phyloP scores from a whole-genome alignment of 1,284 basidiomycete genomes.

The Boletus albobrunnescens region DNA sequence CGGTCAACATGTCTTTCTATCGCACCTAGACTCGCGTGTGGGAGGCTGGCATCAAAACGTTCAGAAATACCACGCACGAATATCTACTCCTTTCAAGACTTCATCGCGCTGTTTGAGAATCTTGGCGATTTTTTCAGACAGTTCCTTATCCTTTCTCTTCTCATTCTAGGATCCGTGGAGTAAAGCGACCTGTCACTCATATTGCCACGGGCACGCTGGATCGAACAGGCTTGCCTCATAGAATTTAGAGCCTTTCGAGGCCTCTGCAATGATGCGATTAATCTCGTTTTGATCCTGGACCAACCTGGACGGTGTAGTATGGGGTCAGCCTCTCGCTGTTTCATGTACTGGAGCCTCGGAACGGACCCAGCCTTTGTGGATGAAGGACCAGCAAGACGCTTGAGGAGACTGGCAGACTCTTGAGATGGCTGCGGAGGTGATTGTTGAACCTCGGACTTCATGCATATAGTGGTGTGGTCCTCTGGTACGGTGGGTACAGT shows the following conservation, averaged over 20 bases:
- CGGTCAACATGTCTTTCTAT: slow-evolving; percentile 29
- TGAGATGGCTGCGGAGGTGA: slow-evolving; percentile 42
- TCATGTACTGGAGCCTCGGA: background rate
- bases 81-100: slow-evolving; percentile 50
- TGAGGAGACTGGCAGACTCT: slow-evolving; percentile 63
- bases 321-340: slow-evolving; percentile 11
- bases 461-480: slow-evolving; percentile 5
- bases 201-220: background rate
- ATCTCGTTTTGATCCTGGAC: slow-evolving; percentile 76
- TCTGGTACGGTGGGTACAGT: background rate
- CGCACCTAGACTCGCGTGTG: slow-evolving; percentile 12
- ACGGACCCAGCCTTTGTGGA: slow-evolving; percentile 73
- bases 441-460: slow-evolving; percentile 18
- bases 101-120: slow-evolving; percentile 68
- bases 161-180: slow-evolving; percentile 61
- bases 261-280: slow-evolving; percentile 75
- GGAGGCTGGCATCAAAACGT: background rate
- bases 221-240: slow-evolving; percentile 55
- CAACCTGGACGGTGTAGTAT: slow-evolving; percentile 41
- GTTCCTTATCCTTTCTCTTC: slow-evolving; percentile 76
- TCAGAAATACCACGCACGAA: slow-evolving; percentile 44
- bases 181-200: slow-evolving; percentile 6
- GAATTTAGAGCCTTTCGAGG: slow-evolving; percentile 79
- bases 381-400: slow-evolving; percentile 72
- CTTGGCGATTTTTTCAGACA: slow-evolving; percentile 66